Evolutionary conservation across 2,329 filamentous ascomycete species (phyloP).

Genomic region (Plenodomus lindquistii): DNA sequence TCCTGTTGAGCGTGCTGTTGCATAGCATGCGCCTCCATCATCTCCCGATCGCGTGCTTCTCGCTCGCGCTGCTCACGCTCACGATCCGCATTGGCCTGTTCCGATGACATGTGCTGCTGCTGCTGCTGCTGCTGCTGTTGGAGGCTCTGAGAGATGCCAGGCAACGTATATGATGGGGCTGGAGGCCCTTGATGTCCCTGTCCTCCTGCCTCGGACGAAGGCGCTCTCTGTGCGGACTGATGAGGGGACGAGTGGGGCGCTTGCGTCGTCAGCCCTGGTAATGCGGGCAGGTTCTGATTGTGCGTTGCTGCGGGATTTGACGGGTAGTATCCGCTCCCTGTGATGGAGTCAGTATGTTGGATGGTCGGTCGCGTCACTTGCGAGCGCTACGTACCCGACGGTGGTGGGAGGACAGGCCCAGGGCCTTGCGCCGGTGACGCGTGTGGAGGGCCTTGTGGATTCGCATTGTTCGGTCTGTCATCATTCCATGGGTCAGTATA

Average conservation of each 20-base stretch:
- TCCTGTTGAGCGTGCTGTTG: constrained; percentile 54
- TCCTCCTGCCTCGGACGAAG: constrained; percentile 43
- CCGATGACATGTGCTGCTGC: constrained; percentile 43
- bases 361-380: constrained; percentile 8
- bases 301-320: constrained; percentile 41
- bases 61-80: constrained; percentile 54
- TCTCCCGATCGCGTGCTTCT: constrained; percentile 54
- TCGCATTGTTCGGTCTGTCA: constrained; percentile 37
- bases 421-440: constrained; percentile 42
- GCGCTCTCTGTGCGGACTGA: constrained; percentile 40
- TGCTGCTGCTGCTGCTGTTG: constrained; percentile 37
- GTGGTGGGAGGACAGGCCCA: constrained; percentile 45
- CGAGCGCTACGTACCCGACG: constrained; percentile 39
- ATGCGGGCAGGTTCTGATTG: constrained; percentile 50
- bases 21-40: constrained; percentile 54
- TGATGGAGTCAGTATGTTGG: constrained; percentile 18
- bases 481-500: constrained; percentile 21
- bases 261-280: constrained; percentile 50
- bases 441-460: constrained; percentile 38
- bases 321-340: constrained; percentile 46
- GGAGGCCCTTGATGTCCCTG: constrained; percentile 41
- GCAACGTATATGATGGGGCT: constrained; percentile 49
- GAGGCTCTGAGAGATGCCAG: constrained; percentile 51
- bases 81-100: constrained; percentile 45
- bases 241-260: constrained; percentile 49